phyloP scores from a whole-genome alignment of 306 rosid species.

The Pueraria montana region DNA sequence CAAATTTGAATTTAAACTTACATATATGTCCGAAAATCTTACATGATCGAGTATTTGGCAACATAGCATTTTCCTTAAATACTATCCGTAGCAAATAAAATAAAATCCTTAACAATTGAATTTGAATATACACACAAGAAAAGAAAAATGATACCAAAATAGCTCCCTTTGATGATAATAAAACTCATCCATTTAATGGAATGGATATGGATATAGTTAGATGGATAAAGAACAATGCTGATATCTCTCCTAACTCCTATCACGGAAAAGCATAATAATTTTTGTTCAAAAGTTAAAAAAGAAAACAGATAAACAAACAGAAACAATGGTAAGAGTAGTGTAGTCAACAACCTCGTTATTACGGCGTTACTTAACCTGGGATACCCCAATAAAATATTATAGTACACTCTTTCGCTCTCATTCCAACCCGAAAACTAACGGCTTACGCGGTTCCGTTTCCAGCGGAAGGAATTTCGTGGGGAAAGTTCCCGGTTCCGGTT shows the following conservation, averaged over 20 bases:
- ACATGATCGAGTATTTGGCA: neutral
- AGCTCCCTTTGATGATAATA: neutral
- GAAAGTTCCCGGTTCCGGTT: neutral
- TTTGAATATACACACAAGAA: neutral
- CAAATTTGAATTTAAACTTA: neutral
- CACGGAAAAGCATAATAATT: slow-evolving; percentile 1
- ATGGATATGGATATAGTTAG: slow-evolving; percentile 12
- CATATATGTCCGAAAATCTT: neutral
- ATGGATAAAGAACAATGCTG: slow-evolving; percentile 31
- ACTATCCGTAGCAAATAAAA: neutral
- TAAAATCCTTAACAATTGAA: neutral
- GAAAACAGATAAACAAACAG: neutral
- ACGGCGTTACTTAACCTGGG: slow-evolving; percentile 19
- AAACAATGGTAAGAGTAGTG: neutral
- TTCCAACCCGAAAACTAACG: neutral
- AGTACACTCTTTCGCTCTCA: neutral
- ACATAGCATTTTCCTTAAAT: neutral
- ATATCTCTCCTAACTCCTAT: slow-evolving; percentile 16
- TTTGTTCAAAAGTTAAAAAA: neutral
- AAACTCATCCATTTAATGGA: neutral
- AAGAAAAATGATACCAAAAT: neutral
- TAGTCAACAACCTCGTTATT: slow-evolving; percentile 32
- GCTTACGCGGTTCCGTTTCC: neutral
- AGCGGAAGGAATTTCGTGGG: neutral
- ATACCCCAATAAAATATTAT: neutral